Base-by-base conservation (phyloP, 75 land plant species). In the Adiantum capillusveneris region DNA sequence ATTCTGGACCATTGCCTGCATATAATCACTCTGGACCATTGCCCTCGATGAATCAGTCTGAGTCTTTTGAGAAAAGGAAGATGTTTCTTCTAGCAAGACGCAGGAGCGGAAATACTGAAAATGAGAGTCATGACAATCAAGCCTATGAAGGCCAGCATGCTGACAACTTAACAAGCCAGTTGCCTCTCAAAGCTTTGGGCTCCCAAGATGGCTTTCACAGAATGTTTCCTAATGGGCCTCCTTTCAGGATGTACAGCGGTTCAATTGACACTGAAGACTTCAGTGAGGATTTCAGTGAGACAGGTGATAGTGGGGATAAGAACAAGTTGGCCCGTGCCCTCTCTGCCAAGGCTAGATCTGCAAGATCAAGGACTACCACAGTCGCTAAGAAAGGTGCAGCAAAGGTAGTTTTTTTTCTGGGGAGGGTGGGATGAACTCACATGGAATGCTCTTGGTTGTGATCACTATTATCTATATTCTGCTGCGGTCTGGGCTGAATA, bases 341-440 rank as follows among this genome's bases (percentile, higher is more conserved):
- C 19, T 78, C 80, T 37, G 31, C 37, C 6, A 73, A 68, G 45
- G 52, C 64, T 18, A 77, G 30, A 25, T 29, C 62, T 46, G 76
- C 71, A 25, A 57, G 44, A 51, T 62, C 78, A 51, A 68, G 42
- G 67, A 64, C 80, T 26, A 63, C 72, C 11, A 57, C 41, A 9
- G 77, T 52, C 19, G 72, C 77, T 0, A 76, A 72, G 53, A 73
- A 66, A 44, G 68, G 77, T 37, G 72, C 77, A 25, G 52, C 67
- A 31, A 78, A 64, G 77, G 80, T 78, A 67, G 70, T 30, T 16
- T 21, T 11, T 13, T 18, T 53, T 24, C 31, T n/a, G n/a, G n/a
- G n/a, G n/a, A n/a, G n/a, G n/a, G n/a, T n/a, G n/a, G n/a, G n/a
- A 48, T 42, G 11, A 51, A 27, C 14, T 19, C 1, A 26, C 62